These are phyloP conservation scores for Colletotrichum cordylinicola DNA, from an alignment of 2,329 filamentous ascomycete species.

Conservation along the genomic window DNA sequence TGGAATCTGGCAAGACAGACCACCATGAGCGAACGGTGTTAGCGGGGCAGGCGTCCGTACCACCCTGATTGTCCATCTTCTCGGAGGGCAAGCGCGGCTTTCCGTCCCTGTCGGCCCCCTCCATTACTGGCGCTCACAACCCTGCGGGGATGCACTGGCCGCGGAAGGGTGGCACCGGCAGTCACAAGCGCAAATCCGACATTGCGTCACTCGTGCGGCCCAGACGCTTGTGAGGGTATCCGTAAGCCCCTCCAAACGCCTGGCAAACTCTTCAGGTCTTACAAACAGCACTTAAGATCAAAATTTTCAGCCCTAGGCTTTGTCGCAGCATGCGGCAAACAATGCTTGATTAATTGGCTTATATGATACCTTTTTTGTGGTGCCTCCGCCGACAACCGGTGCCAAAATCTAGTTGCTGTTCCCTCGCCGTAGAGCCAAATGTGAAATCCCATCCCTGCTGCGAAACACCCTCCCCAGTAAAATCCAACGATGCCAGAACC, in stretches of 20 bases:
- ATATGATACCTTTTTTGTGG: neutral
- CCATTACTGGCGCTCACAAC: neutral
- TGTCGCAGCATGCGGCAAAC: neutral
- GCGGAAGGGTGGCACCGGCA: neutral
- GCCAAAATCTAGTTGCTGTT: neutral
- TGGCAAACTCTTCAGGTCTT: neutral
- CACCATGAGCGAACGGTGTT: neutral
- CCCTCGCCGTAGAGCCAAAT: neutral
- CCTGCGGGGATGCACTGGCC: neutral
- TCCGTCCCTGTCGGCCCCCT: neutral
- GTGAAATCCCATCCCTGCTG: neutral
- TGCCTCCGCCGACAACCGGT: neutral
- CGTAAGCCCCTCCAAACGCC: neutral
- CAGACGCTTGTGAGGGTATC: neutral
- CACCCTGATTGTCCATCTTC: neutral
- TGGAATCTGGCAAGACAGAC: neutral
- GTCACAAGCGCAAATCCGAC: neutral
- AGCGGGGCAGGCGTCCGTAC: neutral
- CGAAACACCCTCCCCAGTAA: conserved; percentile 7
- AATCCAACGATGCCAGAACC: conserved; percentile 19
- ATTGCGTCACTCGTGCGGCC: conserved; percentile 7
- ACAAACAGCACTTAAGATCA: neutral
- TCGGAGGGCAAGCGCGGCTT: neutral
- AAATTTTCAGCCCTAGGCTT: neutral
- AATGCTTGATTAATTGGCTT: neutral